A percentile compares a stretch with the other conserved stretches of the same genome.
These are phyloP conservation scores for Cyclanthera cordifolia DNA, from an alignment of 306 rosid genomes.

Conservation along the genomic window DNA sequence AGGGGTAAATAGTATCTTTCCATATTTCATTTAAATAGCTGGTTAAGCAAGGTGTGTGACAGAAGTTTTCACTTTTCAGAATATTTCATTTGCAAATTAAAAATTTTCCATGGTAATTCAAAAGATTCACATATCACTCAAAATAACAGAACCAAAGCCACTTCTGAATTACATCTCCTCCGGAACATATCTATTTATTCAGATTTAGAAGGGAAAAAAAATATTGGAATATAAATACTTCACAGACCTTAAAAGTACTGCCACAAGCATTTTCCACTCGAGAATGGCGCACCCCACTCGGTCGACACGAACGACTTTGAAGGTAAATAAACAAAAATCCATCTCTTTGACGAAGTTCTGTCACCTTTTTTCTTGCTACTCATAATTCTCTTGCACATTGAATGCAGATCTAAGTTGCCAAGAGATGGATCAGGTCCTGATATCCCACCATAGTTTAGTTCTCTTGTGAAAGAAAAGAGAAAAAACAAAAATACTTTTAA, in stretches of 20 bases:
- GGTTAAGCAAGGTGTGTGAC: neutral
- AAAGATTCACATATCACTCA: neutral
- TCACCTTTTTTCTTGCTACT: neutral
- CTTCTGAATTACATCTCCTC: neutral
- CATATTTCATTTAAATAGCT: neutral
- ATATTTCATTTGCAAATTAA: neutral
- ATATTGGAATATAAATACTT: neutral
- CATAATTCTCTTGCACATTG: neutral
- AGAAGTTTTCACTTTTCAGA: neutral
- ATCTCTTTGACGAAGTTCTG: neutral
- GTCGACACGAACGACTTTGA: neutral
- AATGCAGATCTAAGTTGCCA: constrained; percentile 2
- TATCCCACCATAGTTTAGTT: constrained; percentile 41
- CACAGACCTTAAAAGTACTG: neutral
- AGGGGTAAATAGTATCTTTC: neutral
- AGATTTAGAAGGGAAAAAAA: neutral
- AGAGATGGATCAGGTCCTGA: constrained; percentile 12
- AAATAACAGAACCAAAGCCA: neutral
- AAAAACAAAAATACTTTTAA: no score
- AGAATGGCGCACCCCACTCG: neutral
- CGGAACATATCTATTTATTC: neutral
- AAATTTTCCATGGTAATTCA: neutral
- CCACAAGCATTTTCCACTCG: neutral
- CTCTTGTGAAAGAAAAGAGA: constrained; percentile 16
- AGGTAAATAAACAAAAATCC: neutral